Evolutionary conservation across 2,329 filamentous ascomycete genomes (phyloP).

Genomic region (Xylariaceae sp.): DNA sequence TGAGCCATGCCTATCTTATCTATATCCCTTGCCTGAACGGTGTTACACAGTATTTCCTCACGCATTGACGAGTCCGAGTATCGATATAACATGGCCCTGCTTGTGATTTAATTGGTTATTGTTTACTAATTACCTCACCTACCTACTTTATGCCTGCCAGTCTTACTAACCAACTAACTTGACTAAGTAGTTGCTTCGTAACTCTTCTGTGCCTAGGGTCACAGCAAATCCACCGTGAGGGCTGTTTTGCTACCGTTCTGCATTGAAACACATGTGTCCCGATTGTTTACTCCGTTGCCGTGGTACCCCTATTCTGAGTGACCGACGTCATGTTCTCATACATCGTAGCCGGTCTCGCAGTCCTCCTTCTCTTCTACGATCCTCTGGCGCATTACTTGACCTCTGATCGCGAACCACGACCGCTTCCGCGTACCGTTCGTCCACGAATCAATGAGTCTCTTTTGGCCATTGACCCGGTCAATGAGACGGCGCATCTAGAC

Average conservation of each 20-base stretch:
- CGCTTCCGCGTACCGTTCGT: conserved; percentile 36
- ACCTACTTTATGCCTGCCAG: too few relatives aligned
- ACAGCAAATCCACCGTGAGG: neutral
- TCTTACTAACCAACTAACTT: neutral
- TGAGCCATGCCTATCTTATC: neutral
- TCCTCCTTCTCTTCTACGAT: conserved; percentile 41
- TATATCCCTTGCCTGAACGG: neutral
- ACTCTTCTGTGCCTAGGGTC: neutral
- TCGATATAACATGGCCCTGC: neutral
- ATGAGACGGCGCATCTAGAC: conserved; percentile 29
- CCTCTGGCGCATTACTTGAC: conserved; percentile 39
- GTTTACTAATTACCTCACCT: neutral
- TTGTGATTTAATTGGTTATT: conserved; percentile 12
- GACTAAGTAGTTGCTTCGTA: neutral
- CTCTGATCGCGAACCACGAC: conserved; percentile 22
- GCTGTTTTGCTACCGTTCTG: neutral
- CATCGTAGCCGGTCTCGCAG: conserved; percentile 38
- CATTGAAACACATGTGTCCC: neutral
- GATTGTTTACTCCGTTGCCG: conserved; percentile 1
- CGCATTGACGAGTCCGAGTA: neutral
- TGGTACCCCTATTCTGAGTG: neutral
- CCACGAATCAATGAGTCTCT: conserved; percentile 48
- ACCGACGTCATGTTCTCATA: conserved; percentile 41
- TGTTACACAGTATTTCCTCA: neutral
- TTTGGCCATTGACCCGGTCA: conserved; percentile 42